These are phyloP conservation scores for Moesziomyces parantarcticus DNA, from an alignment of 1,284 basidiomycete genomes.

Conservation along the genomic window DNA sequence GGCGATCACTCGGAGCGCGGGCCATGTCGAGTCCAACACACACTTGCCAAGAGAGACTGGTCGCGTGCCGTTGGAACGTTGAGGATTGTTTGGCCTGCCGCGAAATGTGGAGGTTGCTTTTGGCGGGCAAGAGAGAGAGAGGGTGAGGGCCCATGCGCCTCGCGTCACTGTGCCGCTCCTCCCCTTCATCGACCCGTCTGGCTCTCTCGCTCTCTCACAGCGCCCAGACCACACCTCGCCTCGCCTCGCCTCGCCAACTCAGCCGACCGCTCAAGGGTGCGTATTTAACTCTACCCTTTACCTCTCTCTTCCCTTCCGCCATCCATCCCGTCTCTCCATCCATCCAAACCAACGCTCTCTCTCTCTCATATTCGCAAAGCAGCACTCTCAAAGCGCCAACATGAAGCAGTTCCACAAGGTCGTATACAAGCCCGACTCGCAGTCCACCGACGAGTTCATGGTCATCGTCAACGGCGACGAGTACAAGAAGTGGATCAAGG, in stretches of 20 bases:
- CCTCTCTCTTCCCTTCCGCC: background rate
- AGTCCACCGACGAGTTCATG: conserved; percentile 68
- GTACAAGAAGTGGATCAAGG: conserved; percentile 67
- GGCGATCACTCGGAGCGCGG: too few species aligned
- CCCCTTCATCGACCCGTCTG: background rate
- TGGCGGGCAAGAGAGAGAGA: too few species aligned
- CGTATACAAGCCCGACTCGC: conserved; percentile 67
- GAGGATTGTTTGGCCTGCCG: too few species aligned
- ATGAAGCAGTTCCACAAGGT: conserved; percentile 60
- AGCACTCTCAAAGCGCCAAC: background rate
- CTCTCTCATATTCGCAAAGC: background rate
- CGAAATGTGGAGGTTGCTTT: too few species aligned
- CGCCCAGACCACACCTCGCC: too few species aligned
- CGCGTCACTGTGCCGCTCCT: conserved; percentile 3
- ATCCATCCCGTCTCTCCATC: background rate
- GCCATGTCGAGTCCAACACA: too few species aligned
- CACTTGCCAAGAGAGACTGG: too few species aligned
- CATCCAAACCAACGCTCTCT: background rate
- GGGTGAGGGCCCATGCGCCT: too few species aligned
- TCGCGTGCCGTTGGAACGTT: too few species aligned
- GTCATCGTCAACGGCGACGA: conserved; percentile 66
- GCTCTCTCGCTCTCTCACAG: too few species aligned
- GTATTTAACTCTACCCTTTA: background rate
- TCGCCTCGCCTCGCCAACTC: background rate
- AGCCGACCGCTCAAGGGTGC: background rate